These are phyloP conservation scores for Kentomonas sorsogonicus DNA, from an alignment of 208 protist species.

Conservation along the genomic window DNA sequence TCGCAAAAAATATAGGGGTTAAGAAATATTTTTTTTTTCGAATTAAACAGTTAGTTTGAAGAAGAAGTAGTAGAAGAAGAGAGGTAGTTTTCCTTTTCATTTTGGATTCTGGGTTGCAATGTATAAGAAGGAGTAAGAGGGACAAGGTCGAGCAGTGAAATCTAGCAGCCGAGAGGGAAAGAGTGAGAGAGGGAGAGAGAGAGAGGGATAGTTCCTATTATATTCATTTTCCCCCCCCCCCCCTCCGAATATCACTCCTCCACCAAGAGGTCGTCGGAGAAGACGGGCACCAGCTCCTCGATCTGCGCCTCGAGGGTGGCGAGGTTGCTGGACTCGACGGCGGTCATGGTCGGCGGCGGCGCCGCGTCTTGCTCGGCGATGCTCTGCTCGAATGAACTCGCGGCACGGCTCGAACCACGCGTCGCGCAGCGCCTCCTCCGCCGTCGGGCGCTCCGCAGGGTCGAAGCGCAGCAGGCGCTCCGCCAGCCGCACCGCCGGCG, in stretches of 20 bases:
- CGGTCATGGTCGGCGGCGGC: slow-evolving; percentile 44
- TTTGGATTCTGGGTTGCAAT: too few relatives aligned
- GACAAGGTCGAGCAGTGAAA: neutral
- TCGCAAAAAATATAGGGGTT: too few relatives aligned
- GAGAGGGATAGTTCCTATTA: neutral
- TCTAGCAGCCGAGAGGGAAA: neutral
- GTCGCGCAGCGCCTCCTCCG: slow-evolving; percentile 75
- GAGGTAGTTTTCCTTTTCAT: too few relatives aligned
- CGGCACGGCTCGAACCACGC: slow-evolving; percentile 80
- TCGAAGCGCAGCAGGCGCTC: slow-evolving; percentile 80
- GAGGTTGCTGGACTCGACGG: slow-evolving; percentile 36
- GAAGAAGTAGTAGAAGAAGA: too few relatives aligned
- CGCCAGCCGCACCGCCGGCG: slow-evolving; percentile 60
- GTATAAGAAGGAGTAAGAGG: too few relatives aligned
- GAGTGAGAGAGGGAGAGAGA: neutral
- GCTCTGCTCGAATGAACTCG: slow-evolving; percentile 75
- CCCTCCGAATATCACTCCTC: slow-evolving; percentile 32
- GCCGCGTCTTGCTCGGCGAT: slow-evolving; percentile 55
- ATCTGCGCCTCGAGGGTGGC: slow-evolving; percentile 57
- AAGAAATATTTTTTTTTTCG: too few relatives aligned
- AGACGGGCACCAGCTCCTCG: slow-evolving; percentile 77
- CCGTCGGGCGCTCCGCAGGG: slow-evolving; percentile 64
- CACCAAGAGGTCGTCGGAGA: slow-evolving; percentile 74
- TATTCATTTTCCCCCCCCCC: neutral
- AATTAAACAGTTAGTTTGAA: too few relatives aligned